Percentiles rank a stretch among this genome's conserved stretches.
These are phyloP conservation scores for Pseudopediastrum boryanum DNA, from an alignment of 139 green algal species.

Conservation along the genomic window DNA sequence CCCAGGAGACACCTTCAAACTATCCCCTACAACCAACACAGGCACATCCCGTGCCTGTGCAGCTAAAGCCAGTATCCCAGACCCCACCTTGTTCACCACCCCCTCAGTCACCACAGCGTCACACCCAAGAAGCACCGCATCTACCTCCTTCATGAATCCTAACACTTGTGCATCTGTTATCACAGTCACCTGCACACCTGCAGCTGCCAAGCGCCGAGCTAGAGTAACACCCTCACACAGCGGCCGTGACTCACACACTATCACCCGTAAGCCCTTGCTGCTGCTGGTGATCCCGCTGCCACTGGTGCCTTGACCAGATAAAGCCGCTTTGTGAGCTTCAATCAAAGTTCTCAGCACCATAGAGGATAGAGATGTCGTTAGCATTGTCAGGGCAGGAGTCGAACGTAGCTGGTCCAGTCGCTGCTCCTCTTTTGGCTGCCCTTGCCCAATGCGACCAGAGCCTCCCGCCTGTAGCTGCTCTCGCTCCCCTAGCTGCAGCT, in stretches of 20 bases:
- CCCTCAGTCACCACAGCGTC: constrained; percentile 40
- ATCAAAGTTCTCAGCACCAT: constrained; percentile 25
- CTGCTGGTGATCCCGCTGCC: neutral
- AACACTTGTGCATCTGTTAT: constrained; percentile 59
- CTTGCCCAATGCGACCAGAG: too few relatives aligned
- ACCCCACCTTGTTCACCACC: constrained; percentile 57
- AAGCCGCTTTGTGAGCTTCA: constrained; percentile 19
- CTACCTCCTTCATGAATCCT: constrained; percentile 31
- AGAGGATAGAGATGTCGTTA: constrained; percentile 30
- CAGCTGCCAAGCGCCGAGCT: constrained; percentile 31
- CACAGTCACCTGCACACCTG: constrained; percentile 36
- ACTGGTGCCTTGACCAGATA: constrained; percentile 23
- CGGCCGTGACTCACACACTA: constrained; percentile 51
- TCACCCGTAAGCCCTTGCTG: neutral
- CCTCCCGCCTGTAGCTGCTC: too few relatives aligned
- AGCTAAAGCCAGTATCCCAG: constrained; percentile 45
- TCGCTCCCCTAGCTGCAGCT: too few relatives aligned
- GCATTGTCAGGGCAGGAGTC: too few relatives aligned
- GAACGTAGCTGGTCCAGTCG: too few relatives aligned
- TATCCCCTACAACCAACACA: constrained; percentile 39
- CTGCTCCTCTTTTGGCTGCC: too few relatives aligned
- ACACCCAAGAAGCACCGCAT: constrained; percentile 53
- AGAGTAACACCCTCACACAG: constrained; percentile 48
- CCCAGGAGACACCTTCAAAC: constrained; percentile 39
- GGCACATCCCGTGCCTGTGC: constrained; percentile 37